These are phyloP conservation scores for Cercospora brassicicola DNA, from an alignment of 2,329 filamentous ascomycete species.

Conservation along the genomic window DNA sequence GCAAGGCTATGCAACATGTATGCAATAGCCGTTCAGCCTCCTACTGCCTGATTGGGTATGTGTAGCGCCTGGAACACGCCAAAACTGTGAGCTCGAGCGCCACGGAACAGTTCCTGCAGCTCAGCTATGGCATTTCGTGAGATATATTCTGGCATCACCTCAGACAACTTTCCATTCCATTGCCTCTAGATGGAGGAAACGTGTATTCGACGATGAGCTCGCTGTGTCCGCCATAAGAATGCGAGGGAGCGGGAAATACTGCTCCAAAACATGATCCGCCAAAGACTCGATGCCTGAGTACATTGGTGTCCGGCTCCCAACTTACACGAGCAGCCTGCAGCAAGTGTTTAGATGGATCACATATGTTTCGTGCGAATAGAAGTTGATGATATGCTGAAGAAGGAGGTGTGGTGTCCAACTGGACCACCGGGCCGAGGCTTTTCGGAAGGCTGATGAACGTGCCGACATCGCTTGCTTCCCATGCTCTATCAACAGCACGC, in stretches of 20 bases:
- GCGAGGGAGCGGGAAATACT: neutral
- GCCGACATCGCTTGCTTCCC: neutral
- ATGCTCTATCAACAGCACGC: neutral
- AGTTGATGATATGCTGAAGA: neutral
- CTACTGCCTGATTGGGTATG: neutral
- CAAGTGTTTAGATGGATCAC: neutral
- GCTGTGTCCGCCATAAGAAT: neutral
- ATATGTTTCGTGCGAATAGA: neutral
- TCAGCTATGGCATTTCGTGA: neutral
- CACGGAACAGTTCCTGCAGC: neutral
- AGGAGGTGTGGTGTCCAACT: neutral
- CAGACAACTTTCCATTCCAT: neutral
- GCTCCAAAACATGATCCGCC: neutral
- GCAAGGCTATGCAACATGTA: neutral
- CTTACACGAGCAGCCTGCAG: neutral
- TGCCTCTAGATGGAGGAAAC: neutral
- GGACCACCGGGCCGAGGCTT: neutral
- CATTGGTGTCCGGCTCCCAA: neutral
- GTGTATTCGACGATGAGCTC: neutral
- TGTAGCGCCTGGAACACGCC: neutral
- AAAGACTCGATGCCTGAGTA: neutral
- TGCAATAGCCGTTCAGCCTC: neutral
- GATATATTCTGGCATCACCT: neutral
- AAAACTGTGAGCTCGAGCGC: neutral
- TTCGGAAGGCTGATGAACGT: neutral